Conservation (phyloP, 768 basidiomycete genomes). For the Candolleomyces eurysporus region DNA sequence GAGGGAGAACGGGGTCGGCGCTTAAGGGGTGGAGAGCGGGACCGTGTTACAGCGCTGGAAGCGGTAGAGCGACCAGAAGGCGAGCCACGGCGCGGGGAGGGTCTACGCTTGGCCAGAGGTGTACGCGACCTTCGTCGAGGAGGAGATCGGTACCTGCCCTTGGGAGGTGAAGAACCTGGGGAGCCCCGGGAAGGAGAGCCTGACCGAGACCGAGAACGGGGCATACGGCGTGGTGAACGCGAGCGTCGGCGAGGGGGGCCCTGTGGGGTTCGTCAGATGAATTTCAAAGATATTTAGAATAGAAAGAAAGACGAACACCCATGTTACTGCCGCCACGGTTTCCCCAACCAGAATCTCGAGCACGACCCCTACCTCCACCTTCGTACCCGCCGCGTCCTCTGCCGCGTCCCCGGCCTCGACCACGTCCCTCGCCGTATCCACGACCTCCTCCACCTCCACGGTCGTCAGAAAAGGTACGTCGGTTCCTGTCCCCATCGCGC, state of each 20-base stretch:
- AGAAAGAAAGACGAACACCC: conserved; percentile 11
- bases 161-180: conserved; percentile 40
- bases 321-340: conserved; percentile 2
- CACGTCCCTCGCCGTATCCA: conserved; percentile 12
- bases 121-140: conserved; percentile 42
- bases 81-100: background rate
- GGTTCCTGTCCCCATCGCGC: conserved; percentile 55
- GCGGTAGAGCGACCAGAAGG: conserved; percentile 9
- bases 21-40: conserved; percentile 36
- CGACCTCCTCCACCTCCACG: conserved; percentile 45
- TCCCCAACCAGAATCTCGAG: conserved; percentile 22
- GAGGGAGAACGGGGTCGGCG: conserved; percentile 47
- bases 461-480: conserved; percentile 39
- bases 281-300: conserved; percentile 8
- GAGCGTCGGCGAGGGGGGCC: conserved; percentile 48
- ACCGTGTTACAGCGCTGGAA: conserved; percentile 22
- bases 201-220: conserved; percentile 35
- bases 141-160: conserved; percentile 36
- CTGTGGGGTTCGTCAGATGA: conserved; percentile 20
- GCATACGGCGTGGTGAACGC: conserved; percentile 42
- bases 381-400: conserved; percentile 43
- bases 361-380: conserved; percentile 41
- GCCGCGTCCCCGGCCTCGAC: conserved; percentile 25
- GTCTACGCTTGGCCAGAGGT: conserved; percentile 14
- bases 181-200: conserved; percentile 20